Base-by-base conservation (phyloP, 768 basidiomycete genomes). In the Lactifluus pinguis region DNA sequence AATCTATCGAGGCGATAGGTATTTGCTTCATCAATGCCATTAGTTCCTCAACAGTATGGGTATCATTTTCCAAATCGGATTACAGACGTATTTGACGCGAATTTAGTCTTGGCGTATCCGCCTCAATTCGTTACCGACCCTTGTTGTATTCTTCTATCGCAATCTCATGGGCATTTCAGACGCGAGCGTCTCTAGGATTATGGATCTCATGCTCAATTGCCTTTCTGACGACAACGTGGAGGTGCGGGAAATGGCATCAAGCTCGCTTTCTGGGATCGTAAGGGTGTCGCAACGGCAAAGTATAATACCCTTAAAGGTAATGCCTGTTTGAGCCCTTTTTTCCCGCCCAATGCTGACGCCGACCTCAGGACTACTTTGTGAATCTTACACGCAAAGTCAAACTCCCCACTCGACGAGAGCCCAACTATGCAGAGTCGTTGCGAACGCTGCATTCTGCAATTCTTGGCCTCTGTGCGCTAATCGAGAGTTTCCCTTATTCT, bases 141-240 rank as follows among this genome's bases (percentile, higher is more conserved):
- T 97, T 62, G 86, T 91, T 34, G 85, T 93, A 39, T 91, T 95
- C 73, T 95, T 92, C 77, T 95, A 93, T 72, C 83, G 92, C 50
- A 93, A 95, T 70, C 79, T 95, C 58, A 74, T 92, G 61, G 81
- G 85, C 57, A 82, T 95, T 51, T 83, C 89, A 41, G 79, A 85
- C 51, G 73, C 78, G 19, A 83, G 82, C 41, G 80, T 90, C 49
- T 77, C 80, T 32, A 82, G 79, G 67, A 82, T 92, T 62, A 85
- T 93, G 83, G 90, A 92, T 61, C 83, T 90, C 34, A 76, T 95
- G 55, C 77, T 92, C 15, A 85, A 87, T 57, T 95, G 93, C 71
- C 75, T 97, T 55, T 79, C 83, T 10, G 93, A 97, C 70, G 90
- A 92, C 70, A 95, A 94, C 68, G 86, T 93, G 48, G 93, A 97